A percentile compares a stretch with the other conserved stretches of the same genome.
Conservation (phyloP, 371 early-diverging fungal species). For the Massospora cicadina region DNA sequence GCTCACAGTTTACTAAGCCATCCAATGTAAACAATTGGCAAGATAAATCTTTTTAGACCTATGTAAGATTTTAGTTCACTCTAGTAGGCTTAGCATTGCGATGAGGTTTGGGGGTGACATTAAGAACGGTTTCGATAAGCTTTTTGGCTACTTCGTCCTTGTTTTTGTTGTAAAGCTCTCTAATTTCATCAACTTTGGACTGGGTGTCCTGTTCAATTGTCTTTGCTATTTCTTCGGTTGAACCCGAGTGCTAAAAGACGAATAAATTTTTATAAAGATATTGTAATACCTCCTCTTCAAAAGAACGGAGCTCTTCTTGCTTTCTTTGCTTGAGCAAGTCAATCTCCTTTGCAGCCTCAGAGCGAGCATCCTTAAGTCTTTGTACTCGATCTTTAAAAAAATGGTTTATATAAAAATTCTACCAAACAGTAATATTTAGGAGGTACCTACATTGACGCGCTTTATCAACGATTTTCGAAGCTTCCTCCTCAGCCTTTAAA, state of each 20-base stretch:
- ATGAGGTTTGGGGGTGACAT: conserved; percentile 55
- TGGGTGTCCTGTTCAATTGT: conserved; percentile 66
- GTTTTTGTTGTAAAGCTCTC: conserved; percentile 39
- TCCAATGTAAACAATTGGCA: no score
- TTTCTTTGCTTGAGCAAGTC: conserved; percentile 68
- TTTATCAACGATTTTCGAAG: conserved; percentile 78
- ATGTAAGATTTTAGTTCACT: not conserved
- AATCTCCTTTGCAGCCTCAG: conserved; percentile 85
- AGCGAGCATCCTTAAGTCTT: conserved; percentile 83
- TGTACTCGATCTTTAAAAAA: conserved; percentile 61
- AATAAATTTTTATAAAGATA: not conserved
- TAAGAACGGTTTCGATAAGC: conserved; percentile 47
- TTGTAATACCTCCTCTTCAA: conserved; percentile 51
- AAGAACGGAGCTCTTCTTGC: conserved; percentile 58
- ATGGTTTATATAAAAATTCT: no score
- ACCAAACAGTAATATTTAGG: not conserved
- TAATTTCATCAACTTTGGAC: conserved; percentile 45
- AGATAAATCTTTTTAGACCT: no score
- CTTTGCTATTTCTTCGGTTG: conserved; percentile 41
- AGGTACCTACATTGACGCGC: conserved; percentile 69
- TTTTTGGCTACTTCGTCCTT: conserved; percentile 49
- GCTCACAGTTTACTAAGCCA: no score
- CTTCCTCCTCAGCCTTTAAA: conserved; percentile 71
- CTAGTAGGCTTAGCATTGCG: conserved; percentile 24
- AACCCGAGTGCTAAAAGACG: conserved; percentile 46